phyloP scores from a whole-genome alignment of 805 yeast species.

The Ogataea ganodermae region DNA sequence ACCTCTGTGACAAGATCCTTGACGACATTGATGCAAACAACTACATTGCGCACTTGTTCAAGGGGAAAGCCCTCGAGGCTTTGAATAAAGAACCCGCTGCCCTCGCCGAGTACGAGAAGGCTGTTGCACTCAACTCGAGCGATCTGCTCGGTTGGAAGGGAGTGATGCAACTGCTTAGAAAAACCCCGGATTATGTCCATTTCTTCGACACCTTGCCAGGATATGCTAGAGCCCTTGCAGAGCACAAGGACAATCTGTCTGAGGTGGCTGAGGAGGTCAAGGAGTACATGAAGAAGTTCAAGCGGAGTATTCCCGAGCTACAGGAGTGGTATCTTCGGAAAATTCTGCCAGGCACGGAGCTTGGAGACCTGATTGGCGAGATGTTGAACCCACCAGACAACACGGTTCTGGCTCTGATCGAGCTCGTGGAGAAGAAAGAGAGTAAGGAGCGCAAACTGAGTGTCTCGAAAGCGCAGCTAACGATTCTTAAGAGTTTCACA shows the following conservation, averaged over 20 bases:
- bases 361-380: slow-evolving; percentile 54
- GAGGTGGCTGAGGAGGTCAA: slow-evolving; percentile 52
- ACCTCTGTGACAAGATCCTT: slow-evolving; percentile 55
- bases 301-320: slow-evolving; percentile 31
- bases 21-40: slow-evolving; percentile 52
- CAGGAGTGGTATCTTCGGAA: slow-evolving; percentile 50
- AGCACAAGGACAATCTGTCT: slow-evolving; percentile 46
- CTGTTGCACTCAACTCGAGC: slow-evolving; percentile 50
- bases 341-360: slow-evolving; percentile 55
- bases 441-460: slow-evolving; percentile 40
- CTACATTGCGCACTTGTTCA: slow-evolving; percentile 68
- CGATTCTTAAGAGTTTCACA: slow-evolving; percentile 45
- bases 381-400: slow-evolving; percentile 48
- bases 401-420: slow-evolving; percentile 47
- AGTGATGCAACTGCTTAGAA: slow-evolving; percentile 47
- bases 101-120: slow-evolving; percentile 44
- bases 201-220: slow-evolving; percentile 52
- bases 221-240: slow-evolving; percentile 43
- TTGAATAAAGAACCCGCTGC: slow-evolving; percentile 44
- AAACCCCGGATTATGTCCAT: slow-evolving; percentile 38
- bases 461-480: slow-evolving; percentile 50
- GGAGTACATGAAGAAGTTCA: slow-evolving; percentile 41
- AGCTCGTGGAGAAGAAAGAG: slow-evolving; percentile 43
- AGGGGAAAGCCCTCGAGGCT: slow-evolving; percentile 67
- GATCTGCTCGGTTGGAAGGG: slow-evolving; percentile 84